Evolutionary conservation across 2,329 filamentous ascomycete genomes (phyloP).

Genomic region (Fusarium beomiforme): DNA sequence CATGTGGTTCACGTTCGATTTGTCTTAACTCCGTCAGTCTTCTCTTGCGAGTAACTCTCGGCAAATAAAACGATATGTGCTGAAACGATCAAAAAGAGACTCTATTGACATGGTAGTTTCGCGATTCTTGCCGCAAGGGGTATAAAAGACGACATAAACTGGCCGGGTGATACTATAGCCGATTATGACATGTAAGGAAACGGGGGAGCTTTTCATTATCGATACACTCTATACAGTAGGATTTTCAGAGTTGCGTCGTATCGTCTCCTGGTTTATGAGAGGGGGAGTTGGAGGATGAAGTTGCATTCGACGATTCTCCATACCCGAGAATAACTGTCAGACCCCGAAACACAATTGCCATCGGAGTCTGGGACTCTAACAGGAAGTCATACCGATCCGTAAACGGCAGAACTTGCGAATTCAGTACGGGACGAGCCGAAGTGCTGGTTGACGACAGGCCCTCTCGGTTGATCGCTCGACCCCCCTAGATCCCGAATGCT

Average conservation of each 20-base stretch:
- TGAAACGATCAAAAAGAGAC: slow-evolving; percentile 1
- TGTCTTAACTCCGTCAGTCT: slow-evolving; percentile 2
- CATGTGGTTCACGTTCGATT: background rate
- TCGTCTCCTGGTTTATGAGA: slow-evolving; percentile 14
- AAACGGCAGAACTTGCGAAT: slow-evolving; percentile 42
- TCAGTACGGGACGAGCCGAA: slow-evolving; percentile 42
- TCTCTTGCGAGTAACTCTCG: slow-evolving; percentile 1
- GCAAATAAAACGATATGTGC: background rate
- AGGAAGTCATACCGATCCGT: slow-evolving; percentile 24
- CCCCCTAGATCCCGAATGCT: slow-evolving; percentile 33
- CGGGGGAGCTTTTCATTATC: slow-evolving; percentile 5
- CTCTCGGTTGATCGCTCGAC: slow-evolving; percentile 23
- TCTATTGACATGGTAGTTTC: slow-evolving; percentile 5
- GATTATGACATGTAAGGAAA: slow-evolving; percentile 30
- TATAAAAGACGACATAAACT: slow-evolving; percentile 1
- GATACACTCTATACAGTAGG: slow-evolving; percentile 14
- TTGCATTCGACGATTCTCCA: slow-evolving; percentile 17
- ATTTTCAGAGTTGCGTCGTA: slow-evolving; percentile 18
- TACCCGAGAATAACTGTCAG: slow-evolving; percentile 31
- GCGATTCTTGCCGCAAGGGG: slow-evolving; percentile 24
- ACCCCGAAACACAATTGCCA: slow-evolving; percentile 16
- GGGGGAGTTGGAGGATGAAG: slow-evolving; percentile 24
- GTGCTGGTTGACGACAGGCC: slow-evolving; percentile 28
- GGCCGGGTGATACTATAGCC: background rate
- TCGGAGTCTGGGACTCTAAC: slow-evolving; percentile 14